Base-by-base conservation (phyloP, 768 basidiomycete species). In the Cystofilobasidium ferigula region DNA sequence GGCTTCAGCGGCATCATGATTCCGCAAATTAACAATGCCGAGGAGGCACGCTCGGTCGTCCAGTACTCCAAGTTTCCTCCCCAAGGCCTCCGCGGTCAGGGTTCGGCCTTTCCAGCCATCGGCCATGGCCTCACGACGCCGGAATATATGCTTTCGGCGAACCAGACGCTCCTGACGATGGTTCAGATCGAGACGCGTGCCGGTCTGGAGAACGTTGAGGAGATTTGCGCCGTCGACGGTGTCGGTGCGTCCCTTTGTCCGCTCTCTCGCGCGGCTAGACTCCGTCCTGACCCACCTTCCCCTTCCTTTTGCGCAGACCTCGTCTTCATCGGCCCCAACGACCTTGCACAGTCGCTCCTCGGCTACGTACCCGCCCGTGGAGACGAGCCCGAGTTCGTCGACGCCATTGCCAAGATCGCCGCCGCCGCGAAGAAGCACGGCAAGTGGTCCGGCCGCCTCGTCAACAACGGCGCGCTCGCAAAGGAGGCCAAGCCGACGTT, bases 121-220 rank as follows among this genome's bases (percentile, higher is more conserved):
- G 63, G 70, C 10, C 76, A 76, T 65, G 73, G 73, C 14, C 53
- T 74, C 3, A 70, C 69, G 35, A 69, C 69, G 7, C 72, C 73
- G n/a, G 73, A 73, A 26, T 76, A 76, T 68, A 70, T 74, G 61
- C 61, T 66, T 30, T 38, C 63, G 6, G 86, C 85, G 1, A 85
- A 86, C 70, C 79, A 83, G 0, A 76, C 78, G 13, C 72, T 84
- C 38, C 69, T 83, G 34, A 78, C 84, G 20, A 81, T 85, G 76
- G 77, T 86, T 0, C 86, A 87, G 74, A 86, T 87, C 61, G 85
- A 86, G 74, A 86, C 79, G 3, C 75, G 71, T 57, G 82, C 85
- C 56, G 85, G 79, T 0, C 79, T 86, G 3, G 71, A 81, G 57
- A 86, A 86, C 63, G 77, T 83, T 6, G 78, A 82, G 22, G 80